Evolutionary conservation across 129 eudicot genomes (phyloP).

Genomic region (Pseudognaphalium luteoalbum): DNA sequence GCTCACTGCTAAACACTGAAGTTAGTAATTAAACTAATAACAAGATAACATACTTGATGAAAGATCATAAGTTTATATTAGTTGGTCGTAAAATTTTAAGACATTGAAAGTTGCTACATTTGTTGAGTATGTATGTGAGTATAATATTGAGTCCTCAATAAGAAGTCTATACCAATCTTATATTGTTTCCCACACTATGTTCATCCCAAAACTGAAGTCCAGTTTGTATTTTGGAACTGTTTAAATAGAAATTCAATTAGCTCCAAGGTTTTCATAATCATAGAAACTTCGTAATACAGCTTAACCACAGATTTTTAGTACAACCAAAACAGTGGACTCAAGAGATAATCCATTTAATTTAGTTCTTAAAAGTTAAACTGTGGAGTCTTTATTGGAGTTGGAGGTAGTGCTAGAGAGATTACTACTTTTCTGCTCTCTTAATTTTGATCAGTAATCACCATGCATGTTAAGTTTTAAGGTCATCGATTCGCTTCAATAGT

Average conservation of each 20-base stretch:
- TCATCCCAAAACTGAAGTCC: neutral
- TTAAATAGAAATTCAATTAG: neutral
- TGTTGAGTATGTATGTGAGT: neutral
- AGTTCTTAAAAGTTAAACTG: neutral
- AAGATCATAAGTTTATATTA: constrained; percentile 2
- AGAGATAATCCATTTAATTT: neutral
- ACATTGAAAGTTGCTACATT: neutral
- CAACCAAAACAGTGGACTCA: too few species aligned
- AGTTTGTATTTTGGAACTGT: neutral
- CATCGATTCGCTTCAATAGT: too few species aligned
- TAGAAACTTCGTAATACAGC: neutral
- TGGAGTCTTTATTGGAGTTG: neutral
- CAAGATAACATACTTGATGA: neutral
- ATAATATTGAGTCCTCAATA: neutral
- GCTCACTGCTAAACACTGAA: neutral
- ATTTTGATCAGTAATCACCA: neutral
- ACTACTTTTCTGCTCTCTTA: neutral
- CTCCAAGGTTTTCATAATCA: neutral
- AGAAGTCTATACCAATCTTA: neutral
- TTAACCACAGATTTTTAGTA: too few species aligned
- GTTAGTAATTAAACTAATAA: neutral
- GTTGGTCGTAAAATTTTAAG: constrained; percentile 7
- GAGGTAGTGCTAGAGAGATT: neutral
- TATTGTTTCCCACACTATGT: neutral
- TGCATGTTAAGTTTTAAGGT: too few species aligned